Conservation (phyloP, 257 asterid genomes). For the Cynanchum wilfordii region DNA sequence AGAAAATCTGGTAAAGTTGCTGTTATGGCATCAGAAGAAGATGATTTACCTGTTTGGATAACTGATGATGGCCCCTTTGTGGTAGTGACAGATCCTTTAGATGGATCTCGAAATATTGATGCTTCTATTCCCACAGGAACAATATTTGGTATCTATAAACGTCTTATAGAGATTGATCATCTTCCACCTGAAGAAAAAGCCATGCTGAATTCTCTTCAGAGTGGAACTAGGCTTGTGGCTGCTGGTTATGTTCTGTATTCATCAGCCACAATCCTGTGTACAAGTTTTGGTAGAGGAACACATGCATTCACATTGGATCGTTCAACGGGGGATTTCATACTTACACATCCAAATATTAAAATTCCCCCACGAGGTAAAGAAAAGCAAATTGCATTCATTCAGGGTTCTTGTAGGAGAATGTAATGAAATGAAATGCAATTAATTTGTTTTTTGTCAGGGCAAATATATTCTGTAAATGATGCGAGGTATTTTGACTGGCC, state of each 20-base stretch:
- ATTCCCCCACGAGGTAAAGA: constrained; percentile 77
- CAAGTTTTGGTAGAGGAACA: constrained; percentile 78
- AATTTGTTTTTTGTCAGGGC: constrained; percentile 48
- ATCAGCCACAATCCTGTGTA: constrained; percentile 81
- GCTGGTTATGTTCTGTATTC: constrained; percentile 88
- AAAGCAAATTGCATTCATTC: background rate
- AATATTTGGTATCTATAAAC: constrained; percentile 74
- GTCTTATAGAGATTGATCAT: constrained; percentile 70
- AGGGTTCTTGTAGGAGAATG: background rate
- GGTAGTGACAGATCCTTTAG: constrained; percentile 83
- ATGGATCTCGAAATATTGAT: constrained; percentile 88
- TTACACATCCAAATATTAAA: constrained; percentile 62
- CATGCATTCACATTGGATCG: constrained; percentile 79
- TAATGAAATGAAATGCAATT: background rate
- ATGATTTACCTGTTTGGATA: constrained; percentile 86
- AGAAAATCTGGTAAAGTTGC: constrained; percentile 80
- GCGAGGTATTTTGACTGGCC: constrained; percentile 98
- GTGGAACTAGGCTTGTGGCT: constrained; percentile 77
- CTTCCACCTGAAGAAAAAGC: constrained; percentile 72
- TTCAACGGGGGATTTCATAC: constrained; percentile 76
- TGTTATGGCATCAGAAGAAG: constrained; percentile 97
- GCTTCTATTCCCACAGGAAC: constrained; percentile 98
- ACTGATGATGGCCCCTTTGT: constrained; percentile 76
- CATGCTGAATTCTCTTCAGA: constrained; percentile 70
- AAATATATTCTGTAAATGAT: constrained; percentile 89